A percentile compares a stretch with the other conserved stretches of the same genome.
These are phyloP conservation scores for Coemansia sp. DNA, from an alignment of 192 early-diverging fungal genomes.

Conservation along the genomic window DNA sequence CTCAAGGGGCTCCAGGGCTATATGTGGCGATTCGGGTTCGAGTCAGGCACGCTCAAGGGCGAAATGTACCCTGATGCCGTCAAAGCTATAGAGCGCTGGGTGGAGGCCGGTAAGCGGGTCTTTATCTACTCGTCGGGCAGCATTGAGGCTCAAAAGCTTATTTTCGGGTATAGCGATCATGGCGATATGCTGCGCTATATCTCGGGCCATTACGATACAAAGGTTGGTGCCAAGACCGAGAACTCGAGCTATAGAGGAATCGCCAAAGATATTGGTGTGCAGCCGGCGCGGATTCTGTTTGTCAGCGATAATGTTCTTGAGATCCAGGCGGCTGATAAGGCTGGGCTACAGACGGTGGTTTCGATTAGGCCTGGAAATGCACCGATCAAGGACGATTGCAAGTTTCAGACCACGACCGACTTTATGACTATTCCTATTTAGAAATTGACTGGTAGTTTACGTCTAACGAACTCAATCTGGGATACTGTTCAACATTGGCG, in stretches of 20 bases:
- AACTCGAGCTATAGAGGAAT: slow-evolving; percentile 75
- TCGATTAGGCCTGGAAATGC: slow-evolving; percentile 77
- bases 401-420: slow-evolving; percentile 12
- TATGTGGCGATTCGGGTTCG: slow-evolving; percentile 92
- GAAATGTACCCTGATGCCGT: slow-evolving; percentile 88
- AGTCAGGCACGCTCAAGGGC: slow-evolving; percentile 73
- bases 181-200: slow-evolving; percentile 79
- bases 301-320: slow-evolving; percentile 92
- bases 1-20: slow-evolving; percentile 93
- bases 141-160: slow-evolving; percentile 88
- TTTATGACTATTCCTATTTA: slow-evolving; percentile 40
- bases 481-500: neutral
- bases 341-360: slow-evolving; percentile 71
- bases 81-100: slow-evolving; percentile 76
- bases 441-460: neutral
- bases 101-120: slow-evolving; percentile 60
- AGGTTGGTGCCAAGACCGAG: slow-evolving; percentile 81
- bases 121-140: slow-evolving; percentile 98
- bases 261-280: slow-evolving; percentile 62
- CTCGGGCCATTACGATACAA: slow-evolving; percentile 90
- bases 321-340: slow-evolving; percentile 73
- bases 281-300: slow-evolving; percentile 70
- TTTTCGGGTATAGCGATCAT: slow-evolving; percentile 83
- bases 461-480: neutral
- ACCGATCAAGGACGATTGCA: slow-evolving; percentile 12